phyloP scores from a whole-genome alignment of 495 filamentous ascomycete species.

The Massariosphaeria phaeospora region DNA sequence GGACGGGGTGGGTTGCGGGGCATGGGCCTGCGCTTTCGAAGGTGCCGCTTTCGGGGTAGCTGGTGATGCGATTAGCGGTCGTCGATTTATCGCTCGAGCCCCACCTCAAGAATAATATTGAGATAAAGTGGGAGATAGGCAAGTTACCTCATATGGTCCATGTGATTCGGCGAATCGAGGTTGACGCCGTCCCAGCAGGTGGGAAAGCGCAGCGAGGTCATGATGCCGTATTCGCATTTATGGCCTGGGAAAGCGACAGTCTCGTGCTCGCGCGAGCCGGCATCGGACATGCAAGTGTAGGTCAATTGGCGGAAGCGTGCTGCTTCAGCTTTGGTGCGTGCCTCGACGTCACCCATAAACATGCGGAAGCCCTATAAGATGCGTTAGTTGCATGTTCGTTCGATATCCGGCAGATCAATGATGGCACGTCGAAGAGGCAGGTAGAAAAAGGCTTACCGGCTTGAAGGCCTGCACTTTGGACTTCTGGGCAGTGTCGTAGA shows the following conservation, averaged over 20 bases:
- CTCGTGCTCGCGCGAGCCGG: slow-evolving; percentile 18
- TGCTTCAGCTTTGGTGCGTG: slow-evolving; percentile 15
- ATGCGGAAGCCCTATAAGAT: slow-evolving; percentile 26
- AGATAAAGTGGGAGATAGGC: neutral
- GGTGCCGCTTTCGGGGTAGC: slow-evolving; percentile 22
- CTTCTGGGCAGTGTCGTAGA: slow-evolving; percentile 18
- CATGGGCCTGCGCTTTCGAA: slow-evolving; percentile 26
- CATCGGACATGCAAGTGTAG: slow-evolving; percentile 22
- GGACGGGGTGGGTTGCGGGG: slow-evolving; percentile 24
- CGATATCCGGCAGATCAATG: no score
- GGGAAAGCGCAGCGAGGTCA: slow-evolving; percentile 26
- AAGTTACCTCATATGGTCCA: slow-evolving; percentile 14
- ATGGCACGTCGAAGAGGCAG: no score
- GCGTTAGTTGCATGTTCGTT: no score
- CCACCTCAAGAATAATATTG: no score
- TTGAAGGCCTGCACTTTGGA: slow-evolving; percentile 26
- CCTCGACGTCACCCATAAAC: slow-evolving; percentile 17
- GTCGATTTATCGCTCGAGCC: neutral
- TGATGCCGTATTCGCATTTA: slow-evolving; percentile 24
- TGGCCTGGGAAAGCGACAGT: slow-evolving; percentile 14
- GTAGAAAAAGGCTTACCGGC: neutral
- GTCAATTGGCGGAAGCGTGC: slow-evolving; percentile 20
- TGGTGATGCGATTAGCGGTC: slow-evolving; percentile 40
- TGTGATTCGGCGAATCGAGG: slow-evolving; percentile 50
- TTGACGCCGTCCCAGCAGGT: slow-evolving; percentile 52